Base-by-base conservation (phyloP, 2,329 filamentous ascomycete genomes). In the Fusarium euwallaceae region DNA sequence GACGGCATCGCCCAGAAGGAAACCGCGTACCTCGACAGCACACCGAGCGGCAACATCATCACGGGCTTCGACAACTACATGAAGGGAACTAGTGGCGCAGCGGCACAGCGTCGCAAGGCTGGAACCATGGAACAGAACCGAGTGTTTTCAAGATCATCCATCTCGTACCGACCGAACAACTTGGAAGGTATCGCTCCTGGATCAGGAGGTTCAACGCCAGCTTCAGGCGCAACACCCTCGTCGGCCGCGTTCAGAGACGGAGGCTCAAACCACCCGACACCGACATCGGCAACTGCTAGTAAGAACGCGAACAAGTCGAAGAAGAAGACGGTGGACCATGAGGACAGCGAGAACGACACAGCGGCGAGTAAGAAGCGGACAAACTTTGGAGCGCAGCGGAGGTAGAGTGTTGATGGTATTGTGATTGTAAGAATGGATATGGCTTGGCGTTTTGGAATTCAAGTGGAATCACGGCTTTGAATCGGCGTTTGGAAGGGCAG, bases 51-150 rank as follows among this genome's bases (percentile, higher is more conserved):
- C 53, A 99, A 99, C 85, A 98, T 99, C 81, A 96, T 99, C 82
- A 95, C 94, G 59, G 97, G 97, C 24, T 99, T 99, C 83, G 97
- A 99, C 83, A 97, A 95, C 81, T 99, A 98, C 85, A 97, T 98
- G 87, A 99, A 99, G 84, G 95, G 94, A 64, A 89, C 89, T 20
- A 89, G 90, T 10, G 90, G 91, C n/a, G 87, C 88, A 2, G 88
- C 88, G 5, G 88, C 91, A 12, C 87, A 90, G 75, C 87, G 93
- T 80, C 89, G 92, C 79, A 90, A 93, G 82, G 87, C 89, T 27
- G 89, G 89, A 6, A 86, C 92, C 59, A 88, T 87, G 70, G 94
- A 95, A 62, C 88, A 90, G 76, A 93, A 95, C 80, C 88, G 93
- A 73, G 92, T 96, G 64, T 96, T 96, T 82, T 90, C 91, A 67